phyloP scores from a whole-genome alignment of 257 asterid genomes.

The Capsicum pubescens region DNA sequence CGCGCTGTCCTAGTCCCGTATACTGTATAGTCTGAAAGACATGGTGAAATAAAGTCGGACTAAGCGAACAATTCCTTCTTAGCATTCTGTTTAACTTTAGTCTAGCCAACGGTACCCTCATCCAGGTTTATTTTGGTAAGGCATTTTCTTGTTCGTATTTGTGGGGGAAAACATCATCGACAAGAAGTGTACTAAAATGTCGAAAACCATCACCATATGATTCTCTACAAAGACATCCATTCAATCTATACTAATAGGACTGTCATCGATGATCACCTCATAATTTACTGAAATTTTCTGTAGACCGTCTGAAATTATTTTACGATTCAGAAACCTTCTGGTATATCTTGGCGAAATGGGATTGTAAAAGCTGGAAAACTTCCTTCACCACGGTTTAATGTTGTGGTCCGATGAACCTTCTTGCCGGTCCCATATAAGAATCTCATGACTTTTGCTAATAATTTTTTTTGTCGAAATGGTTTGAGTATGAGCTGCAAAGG shows the following conservation, averaged over 20 bases:
- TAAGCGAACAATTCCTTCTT: not conserved
- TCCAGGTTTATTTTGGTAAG: too few relatives aligned
- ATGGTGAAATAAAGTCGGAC: not conserved
- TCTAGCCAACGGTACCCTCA: too few relatives aligned
- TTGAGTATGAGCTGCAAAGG: too few relatives aligned
- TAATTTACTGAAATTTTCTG: not conserved
- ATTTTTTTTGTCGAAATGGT: too few relatives aligned
- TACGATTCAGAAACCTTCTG: not conserved
- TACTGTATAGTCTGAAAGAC: not conserved
- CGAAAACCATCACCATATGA: not conserved
- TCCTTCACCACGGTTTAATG: not conserved
- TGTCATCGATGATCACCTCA: not conserved
- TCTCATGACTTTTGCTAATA: too few relatives aligned
- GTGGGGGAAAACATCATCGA: not conserved
- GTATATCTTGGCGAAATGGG: not conserved
- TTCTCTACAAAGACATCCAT: not conserved
- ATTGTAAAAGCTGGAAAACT: slow-evolving; percentile 6
- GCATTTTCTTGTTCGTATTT: not conserved
- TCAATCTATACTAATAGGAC: not conserved
- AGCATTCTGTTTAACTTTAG: not conserved
- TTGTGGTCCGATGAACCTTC: too few relatives aligned
- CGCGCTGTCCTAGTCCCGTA: not conserved
- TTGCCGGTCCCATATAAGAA: too few relatives aligned
- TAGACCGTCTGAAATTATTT: not conserved
- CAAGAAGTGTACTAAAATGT: not conserved